Evolutionary conservation across 1,284 basidiomycete species (phyloP), one percentile per base, ranked within the genome.

Genomic region (Testicularia cyperi): DNA sequence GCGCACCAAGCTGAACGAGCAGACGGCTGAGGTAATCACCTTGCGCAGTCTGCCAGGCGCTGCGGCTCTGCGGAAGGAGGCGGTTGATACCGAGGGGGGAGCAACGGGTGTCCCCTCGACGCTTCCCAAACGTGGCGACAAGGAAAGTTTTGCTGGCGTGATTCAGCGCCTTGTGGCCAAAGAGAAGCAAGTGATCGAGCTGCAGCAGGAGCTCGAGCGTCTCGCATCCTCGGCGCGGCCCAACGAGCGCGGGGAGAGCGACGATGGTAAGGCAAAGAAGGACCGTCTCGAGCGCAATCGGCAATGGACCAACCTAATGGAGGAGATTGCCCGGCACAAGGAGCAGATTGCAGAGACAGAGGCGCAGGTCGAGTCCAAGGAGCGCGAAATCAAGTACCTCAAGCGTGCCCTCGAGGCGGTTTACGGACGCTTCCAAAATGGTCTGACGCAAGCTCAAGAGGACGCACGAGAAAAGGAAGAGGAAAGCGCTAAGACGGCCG

Each of bases 391-490:
- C 38, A 70, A 83, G 1, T 88, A 86, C 66, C 80, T 91, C 35
- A 90, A 90, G 69, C 85, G 86, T 13, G 87, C 88, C 12, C 79
- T 94, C 29, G 88, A 90, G 74, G 86, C 87, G 6, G 86, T 92
- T 6, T 88, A 88, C 74, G 86, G 85, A 15, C 82, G 87, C 14
- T 86, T 91, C 72, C 81, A 83, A 61, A 77, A 80, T 29, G 37
- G 49, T 6, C 35, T 63, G 7, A 39, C 78, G 78, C 32, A 80
- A 78, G 41, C 77, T 80, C 48, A 53, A 26, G 60, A 57, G 27
- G 60, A 57, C 18, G 60, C 54, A 3, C 56, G 51, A 22, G 57
- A 52, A 34, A 56, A 43, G 23, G 49, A 49, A 32, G 32, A 46
- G 19, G 44, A 48, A 28, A 41, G 32, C n/a, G 41, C 30, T 19